phyloP scores from a whole-genome alignment of 768 basidiomycete species.

The Amyloporia xantha region DNA sequence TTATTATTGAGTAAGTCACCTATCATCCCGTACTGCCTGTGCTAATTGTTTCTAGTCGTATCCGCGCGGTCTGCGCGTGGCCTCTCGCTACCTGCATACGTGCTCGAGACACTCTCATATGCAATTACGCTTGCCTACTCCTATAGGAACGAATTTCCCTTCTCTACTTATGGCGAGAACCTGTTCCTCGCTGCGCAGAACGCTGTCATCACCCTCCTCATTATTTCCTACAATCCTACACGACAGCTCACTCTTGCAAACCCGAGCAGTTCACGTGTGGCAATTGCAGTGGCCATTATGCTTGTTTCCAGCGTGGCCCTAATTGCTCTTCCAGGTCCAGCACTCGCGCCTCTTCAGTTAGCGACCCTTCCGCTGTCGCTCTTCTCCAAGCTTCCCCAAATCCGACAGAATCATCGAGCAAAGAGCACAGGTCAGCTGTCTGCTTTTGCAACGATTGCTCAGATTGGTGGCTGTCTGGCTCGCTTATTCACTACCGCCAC shows the following conservation, averaged over 20 bases:
- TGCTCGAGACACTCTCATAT: constrained; percentile 87
- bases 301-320: constrained; percentile 34
- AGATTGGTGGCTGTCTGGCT: constrained; percentile 84
- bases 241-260: constrained; percentile 17
- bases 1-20: constrained; percentile 66
- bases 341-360: constrained; percentile 69
- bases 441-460: constrained; percentile 84
- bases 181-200: constrained; percentile 89
- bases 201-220: constrained; percentile 81
- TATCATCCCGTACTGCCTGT: background rate
- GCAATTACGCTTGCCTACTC: constrained; percentile 88
- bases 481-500: constrained; percentile 89
- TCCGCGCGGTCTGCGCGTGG: constrained; percentile 76
- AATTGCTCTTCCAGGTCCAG: constrained; percentile 38
- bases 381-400: constrained; percentile 93
- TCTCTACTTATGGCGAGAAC: constrained; percentile 98
- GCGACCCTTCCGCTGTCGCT: constrained; percentile 86
- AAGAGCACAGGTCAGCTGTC: constrained; percentile 90
- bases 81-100: constrained; percentile 78
- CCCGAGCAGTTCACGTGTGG: constrained; percentile 21
- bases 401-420: constrained; percentile 68
- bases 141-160: constrained; percentile 79
- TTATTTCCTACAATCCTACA: constrained; percentile 56
- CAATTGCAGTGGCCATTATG: constrained; percentile 25
- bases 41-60: constrained; percentile 43